A percentile compares a stretch with the other conserved stretches of the same genome.
Evolutionary conservation across 345 rosid genomes (phyloP).

Genomic region (Pugionium dolabratum): DNA sequence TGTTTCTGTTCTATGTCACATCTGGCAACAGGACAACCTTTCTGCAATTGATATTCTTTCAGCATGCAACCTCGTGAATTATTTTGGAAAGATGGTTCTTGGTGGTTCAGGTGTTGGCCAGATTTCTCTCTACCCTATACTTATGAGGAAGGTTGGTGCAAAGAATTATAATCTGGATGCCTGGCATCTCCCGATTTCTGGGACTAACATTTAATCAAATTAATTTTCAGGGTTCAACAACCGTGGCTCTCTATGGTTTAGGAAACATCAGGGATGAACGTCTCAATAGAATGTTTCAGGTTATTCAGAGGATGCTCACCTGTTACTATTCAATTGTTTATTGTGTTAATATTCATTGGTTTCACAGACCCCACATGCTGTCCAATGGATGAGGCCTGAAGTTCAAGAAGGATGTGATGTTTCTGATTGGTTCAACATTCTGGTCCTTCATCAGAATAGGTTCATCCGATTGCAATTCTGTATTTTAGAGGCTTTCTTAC

Average conservation of each 20-base stretch:
- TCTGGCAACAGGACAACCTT: conserved; percentile 86
- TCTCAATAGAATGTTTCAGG: conserved; percentile 99
- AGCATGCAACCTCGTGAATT: conserved; percentile 93
- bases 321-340: conserved; percentile 20
- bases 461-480: conserved; percentile 29
- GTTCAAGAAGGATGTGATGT: conserved; percentile 76
- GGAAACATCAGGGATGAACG: conserved; percentile 99
- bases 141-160: conserved; percentile 73
- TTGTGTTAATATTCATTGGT: conserved; percentile 30
- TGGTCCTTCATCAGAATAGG: conserved; percentile 99
- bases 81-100: conserved; percentile 98
- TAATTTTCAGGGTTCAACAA: conserved; percentile 75
- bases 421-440: conserved; percentile 96
- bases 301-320: conserved; percentile 33
- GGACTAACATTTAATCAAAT: conserved; percentile 19
- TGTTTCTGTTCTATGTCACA: conserved; percentile 28
- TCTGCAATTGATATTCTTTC: conserved; percentile 96
- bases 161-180: conserved; percentile 10
- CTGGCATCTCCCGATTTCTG: conserved; percentile 22
- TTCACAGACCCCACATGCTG: conserved; percentile 91
- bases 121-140: conserved; percentile 86
- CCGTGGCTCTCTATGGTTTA: conserved; percentile 95
- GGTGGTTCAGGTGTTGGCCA: conserved; percentile 99
- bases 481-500: neutral
- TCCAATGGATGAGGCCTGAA: conserved; percentile 99